Base-by-base conservation (phyloP, 345 rosid genomes). In the Rhodamnia rubescens region DNA sequence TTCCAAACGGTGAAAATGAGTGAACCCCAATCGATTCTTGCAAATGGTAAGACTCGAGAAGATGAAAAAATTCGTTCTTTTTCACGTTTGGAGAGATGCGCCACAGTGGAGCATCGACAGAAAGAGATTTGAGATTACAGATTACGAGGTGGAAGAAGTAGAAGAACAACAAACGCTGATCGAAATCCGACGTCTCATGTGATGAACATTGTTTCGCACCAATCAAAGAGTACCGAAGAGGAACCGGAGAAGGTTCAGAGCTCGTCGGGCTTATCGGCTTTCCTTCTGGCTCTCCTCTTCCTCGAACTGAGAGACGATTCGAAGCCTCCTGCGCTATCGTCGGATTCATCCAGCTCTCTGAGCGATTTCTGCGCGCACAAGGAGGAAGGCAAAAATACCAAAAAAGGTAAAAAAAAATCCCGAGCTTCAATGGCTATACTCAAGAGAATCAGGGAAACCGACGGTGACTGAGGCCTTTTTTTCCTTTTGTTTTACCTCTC, bases 231-330 rank as follows among this genome's bases (percentile, higher is more conserved):
- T 50, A 50, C 13, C 16, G 5, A 69, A 32, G 58, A 29, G 85
- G n/a, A 11, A 44, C 53, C 52, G 6, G 53, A 53, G 40, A 18
- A 22, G 53, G 3, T 40, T 89, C 86, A 84, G 36, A 42, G 32
- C 85, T 84, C 85, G 75, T 42, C 78, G 82, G 82, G 88, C 85
- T 90, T 92, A 42, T 88, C 85, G 59, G 93, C 93, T 87, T 92
- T 90, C 85, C 93, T 91, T 85, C 82, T 89, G 21, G 92, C 90
- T 56, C 95, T 88, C 84, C 93, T 89, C 75, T 92, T 87, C 85
- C 94, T 93, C 11, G 97, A 93, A 85, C 94, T 92, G 12, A 91
- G 80, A 80, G 92, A 90, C 55, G 88, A 56, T 86, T 88, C 89
- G 91, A 90, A 93, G 55, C 92, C 93, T 82, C 89, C 90, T 1